Percentiles rank a stretch among this genome's conserved stretches.
These are phyloP conservation scores for Flaveria ramosissima DNA, from an alignment of 129 eudicot species.

Conservation along the genomic window DNA sequence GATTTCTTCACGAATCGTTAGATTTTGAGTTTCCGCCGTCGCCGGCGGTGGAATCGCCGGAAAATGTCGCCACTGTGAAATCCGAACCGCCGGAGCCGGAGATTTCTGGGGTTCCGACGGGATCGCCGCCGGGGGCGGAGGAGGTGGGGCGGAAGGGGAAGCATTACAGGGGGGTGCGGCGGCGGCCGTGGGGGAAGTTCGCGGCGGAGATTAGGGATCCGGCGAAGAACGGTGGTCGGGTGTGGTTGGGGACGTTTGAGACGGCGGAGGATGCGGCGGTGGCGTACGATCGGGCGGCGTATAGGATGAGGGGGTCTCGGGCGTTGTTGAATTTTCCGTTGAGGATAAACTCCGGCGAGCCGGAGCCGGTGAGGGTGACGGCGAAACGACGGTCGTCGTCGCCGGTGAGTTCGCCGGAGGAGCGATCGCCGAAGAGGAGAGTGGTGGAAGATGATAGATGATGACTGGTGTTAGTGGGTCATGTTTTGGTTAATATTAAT, in stretches of 20 bases:
- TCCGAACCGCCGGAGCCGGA: slow-evolving; percentile 51
- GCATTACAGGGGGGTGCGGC: slow-evolving; percentile 73
- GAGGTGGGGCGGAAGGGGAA: slow-evolving; percentile 37
- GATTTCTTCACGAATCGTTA: slow-evolving; percentile 40
- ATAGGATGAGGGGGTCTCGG: slow-evolving; percentile 75
- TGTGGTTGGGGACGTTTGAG: slow-evolving; percentile 86
- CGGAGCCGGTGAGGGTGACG: slow-evolving; percentile 67
- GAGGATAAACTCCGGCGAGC: slow-evolving; percentile 77
- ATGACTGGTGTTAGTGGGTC: background rate
- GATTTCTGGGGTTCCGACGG: slow-evolving; percentile 4
- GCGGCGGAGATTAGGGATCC: slow-evolving; percentile 95
- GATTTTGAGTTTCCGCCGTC: slow-evolving; percentile 30
- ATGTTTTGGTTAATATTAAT: background rate
- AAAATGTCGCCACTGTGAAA: slow-evolving; percentile 26
- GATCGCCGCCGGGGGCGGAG: slow-evolving; percentile 8
- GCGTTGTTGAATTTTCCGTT: slow-evolving; percentile 80
- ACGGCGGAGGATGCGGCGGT: slow-evolving; percentile 86
- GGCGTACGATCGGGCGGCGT: slow-evolving; percentile 81
- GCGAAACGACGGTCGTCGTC: slow-evolving; percentile 48
- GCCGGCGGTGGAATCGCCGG: background rate
- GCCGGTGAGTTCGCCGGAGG: slow-evolving; percentile 41
- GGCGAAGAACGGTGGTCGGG: slow-evolving; percentile 81
- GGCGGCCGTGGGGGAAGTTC: slow-evolving; percentile 84
- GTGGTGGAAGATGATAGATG: slow-evolving; percentile 26
- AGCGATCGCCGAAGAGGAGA: slow-evolving; percentile 45